Evolutionary conservation across 148 eudicot genomes (phyloP).

Genomic region (Bassia scoparia): DNA sequence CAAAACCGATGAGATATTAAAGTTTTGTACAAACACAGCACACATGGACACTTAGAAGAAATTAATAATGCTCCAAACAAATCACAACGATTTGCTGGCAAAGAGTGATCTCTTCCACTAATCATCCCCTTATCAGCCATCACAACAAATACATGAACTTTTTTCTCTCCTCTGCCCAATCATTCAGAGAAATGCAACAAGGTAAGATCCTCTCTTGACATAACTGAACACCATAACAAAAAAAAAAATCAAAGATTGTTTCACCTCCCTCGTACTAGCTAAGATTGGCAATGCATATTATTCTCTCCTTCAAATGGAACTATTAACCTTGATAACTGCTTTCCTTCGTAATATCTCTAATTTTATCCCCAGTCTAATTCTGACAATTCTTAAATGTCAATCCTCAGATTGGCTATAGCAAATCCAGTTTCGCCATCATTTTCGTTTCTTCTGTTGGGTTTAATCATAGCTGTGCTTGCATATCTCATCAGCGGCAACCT

Average conservation of each 20-base stretch:
- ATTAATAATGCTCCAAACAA: conserved; percentile 12
- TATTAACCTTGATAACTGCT: conserved; percentile 17
- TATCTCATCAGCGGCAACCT: conserved; percentile 44
- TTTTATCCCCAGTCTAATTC: conserved; percentile 9
- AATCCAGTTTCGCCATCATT: conserved; percentile 44
- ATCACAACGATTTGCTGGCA: conserved; percentile 38
- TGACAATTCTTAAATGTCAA: conserved; percentile 6
- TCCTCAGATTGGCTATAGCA: conserved; percentile 32
- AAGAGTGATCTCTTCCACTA: conserved; percentile 38
- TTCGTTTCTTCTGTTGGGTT: conserved; percentile 56
- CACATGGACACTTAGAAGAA: conserved; percentile 31
- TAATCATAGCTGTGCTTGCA: conserved; percentile 54
- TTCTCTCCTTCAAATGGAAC: conserved; percentile 25
- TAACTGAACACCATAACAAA: neutral
- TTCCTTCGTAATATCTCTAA: conserved; percentile 14
- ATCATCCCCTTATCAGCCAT: conserved; percentile 24
- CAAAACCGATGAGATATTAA: neutral
- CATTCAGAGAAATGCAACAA: conserved; percentile 29
- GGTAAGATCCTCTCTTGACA: conserved; percentile 17
- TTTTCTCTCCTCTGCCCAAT: conserved; percentile 7
- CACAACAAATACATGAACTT: conserved; percentile 8
- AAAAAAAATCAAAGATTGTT: neutral
- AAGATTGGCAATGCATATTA: conserved; percentile 23
- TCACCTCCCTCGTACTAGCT: conserved; percentile 4
- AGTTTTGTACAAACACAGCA: conserved; percentile 7